phyloP scores from a whole-genome alignment of 495 filamentous ascomycete genomes.

The Aspergillus homomorphus region DNA sequence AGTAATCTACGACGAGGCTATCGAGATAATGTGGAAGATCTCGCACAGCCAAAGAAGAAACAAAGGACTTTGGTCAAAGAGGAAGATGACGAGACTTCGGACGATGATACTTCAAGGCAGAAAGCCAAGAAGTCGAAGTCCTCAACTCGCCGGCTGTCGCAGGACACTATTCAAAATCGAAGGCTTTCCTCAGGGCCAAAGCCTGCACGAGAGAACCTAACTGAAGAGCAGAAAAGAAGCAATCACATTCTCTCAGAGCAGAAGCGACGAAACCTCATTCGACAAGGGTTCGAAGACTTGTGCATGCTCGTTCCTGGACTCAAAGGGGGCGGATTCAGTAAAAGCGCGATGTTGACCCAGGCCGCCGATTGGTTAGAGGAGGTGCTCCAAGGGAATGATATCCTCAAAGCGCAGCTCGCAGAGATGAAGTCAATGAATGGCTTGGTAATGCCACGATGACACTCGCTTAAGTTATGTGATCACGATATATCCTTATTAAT shows the following conservation, averaged over 20 bases:
- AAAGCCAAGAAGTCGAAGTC: constrained; percentile 50
- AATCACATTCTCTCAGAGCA: constrained; percentile 91
- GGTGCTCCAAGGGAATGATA: constrained; percentile 63
- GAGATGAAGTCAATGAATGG: constrained; percentile 43
- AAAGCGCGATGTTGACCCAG: constrained; percentile 70
- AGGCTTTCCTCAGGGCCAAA: constrained; percentile 40
- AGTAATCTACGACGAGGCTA: constrained; percentile 18
- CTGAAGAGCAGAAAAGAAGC: constrained; percentile 76
- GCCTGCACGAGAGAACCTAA: constrained; percentile 67
- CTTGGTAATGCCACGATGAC: constrained; percentile 43
- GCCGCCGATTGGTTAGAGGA: constrained; percentile 72
- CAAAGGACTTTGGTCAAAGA: constrained; percentile 35
- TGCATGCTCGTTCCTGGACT: constrained; percentile 68
- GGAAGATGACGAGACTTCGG: constrained; percentile 38
- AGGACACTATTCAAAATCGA: constrained; percentile 31
- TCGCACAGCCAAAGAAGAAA: constrained; percentile 33
- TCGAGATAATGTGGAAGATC: constrained; percentile 23
- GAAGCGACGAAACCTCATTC: constrained; percentile 75
- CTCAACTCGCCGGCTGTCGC: constrained; percentile 31
- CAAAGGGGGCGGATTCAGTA: constrained; percentile 67
- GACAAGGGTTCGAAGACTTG: constrained; percentile 72
- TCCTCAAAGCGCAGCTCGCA: constrained; percentile 44
- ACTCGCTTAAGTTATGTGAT: constrained; percentile 17
- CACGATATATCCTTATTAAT: constrained; percentile 21
- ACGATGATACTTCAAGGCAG: constrained; percentile 36